Evolutionary conservation across 768 basidiomycete species (phyloP).

Genomic region (Pisolithus albus): DNA sequence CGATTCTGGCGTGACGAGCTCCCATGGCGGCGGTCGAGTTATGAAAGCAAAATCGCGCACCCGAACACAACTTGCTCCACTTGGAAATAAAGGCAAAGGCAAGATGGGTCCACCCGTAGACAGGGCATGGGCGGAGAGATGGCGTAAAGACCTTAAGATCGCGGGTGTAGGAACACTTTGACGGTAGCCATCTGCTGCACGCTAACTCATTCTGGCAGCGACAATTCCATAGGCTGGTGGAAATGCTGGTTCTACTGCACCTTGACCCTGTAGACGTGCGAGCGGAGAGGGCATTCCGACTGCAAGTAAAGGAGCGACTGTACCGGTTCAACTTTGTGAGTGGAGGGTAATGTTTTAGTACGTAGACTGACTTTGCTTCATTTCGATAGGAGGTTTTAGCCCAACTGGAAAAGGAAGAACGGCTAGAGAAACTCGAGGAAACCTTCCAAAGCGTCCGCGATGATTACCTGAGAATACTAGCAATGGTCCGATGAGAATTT

Average conservation of each 20-base stretch:
- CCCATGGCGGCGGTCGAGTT: constrained; percentile 43
- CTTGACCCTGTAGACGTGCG: constrained; percentile 56
- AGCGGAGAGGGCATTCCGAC: constrained; percentile 58
- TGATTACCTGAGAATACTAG: constrained; percentile 79
- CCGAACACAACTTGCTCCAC: constrained; percentile 18
- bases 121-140: constrained; percentile 69
- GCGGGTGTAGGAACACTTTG: constrained; percentile 55
- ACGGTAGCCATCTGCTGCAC: constrained; percentile 1
- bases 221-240: constrained; percentile 86
- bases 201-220: constrained; percentile 43
- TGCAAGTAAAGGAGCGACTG: constrained; percentile 92
- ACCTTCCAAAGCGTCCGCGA: constrained; percentile 83
- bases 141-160: constrained; percentile 81
- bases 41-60: constrained; percentile 35
- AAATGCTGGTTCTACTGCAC: constrained; percentile 79
- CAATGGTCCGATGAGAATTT: constrained; percentile 30
- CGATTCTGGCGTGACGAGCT: constrained; percentile 23
- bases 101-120: constrained; percentile 75
- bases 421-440: constrained; percentile 84
- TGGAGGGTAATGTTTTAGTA: constrained; percentile 6
- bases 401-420: constrained; percentile 82
- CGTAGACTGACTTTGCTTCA: not conserved
- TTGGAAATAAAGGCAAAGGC: constrained; percentile 33
- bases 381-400: constrained; percentile 68
- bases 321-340: constrained; percentile 93